Evolutionary conservation across 768 basidiomycete genomes (phyloP).

Genomic region (Mycena galericulata): DNA sequence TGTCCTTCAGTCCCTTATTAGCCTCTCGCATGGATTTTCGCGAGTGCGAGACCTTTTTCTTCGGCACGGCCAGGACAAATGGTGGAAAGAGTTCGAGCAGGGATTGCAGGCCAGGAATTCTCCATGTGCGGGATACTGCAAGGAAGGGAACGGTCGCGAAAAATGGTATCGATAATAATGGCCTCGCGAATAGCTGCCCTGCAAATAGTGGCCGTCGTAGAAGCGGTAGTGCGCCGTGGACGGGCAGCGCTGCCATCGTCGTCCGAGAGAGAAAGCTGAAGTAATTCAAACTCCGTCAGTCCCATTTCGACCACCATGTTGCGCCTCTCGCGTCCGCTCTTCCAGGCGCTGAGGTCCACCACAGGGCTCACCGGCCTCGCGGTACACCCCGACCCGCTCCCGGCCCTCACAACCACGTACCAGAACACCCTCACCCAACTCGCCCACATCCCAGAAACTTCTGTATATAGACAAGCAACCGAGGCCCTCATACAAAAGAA

Average conservation of each 20-base stretch:
- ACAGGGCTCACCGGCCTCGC: conserved; percentile 89
- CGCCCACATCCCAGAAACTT: conserved; percentile 78
- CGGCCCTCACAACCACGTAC: conserved; percentile 81
- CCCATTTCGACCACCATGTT: conserved; percentile 70
- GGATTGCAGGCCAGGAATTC: conserved; percentile 55
- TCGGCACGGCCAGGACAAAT: conserved; percentile 92
- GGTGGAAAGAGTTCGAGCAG: conserved; percentile 84
- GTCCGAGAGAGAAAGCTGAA: conserved; percentile 22
- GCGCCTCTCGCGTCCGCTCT: conserved; percentile 78
- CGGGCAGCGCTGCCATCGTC: conserved; percentile 51
- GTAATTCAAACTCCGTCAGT: conserved; percentile 46
- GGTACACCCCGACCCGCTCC: conserved; percentile 88
- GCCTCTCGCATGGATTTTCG: conserved; percentile 95
- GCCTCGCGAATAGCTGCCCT: conserved; percentile 10
- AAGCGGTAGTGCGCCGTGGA: conserved; percentile 36
- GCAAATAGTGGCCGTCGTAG: conserved; percentile 28
- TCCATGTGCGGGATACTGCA: conserved; percentile 44
- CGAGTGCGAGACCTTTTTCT: conserved; percentile 93
- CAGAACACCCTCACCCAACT: conserved; percentile 79
- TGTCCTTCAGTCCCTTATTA: conserved; percentile 96
- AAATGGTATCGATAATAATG: conserved; percentile 35
- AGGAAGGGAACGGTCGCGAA: conserved; percentile 39
- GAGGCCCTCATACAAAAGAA: conserved; percentile 88
- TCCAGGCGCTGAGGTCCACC: conserved; percentile 77
- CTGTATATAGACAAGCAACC: conserved; percentile 90